phyloP scores from a whole-genome alignment of 2,329 filamentous ascomycete genomes.

The Fusarium staphyleae region DNA sequence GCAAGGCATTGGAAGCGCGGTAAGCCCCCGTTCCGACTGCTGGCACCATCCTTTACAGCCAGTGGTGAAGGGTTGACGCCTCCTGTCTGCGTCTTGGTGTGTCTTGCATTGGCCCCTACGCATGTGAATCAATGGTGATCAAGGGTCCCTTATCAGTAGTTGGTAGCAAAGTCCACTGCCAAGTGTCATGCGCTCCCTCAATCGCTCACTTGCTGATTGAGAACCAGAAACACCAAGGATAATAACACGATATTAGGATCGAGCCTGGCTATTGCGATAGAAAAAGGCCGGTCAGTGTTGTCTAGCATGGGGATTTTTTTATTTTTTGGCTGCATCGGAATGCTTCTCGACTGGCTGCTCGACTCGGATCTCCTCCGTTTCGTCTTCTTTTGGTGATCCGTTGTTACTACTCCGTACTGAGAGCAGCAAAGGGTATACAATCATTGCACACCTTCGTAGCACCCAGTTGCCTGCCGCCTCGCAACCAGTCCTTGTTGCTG shows the following conservation, averaged over 20 bases:
- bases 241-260: not conserved
- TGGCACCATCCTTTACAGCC: constrained; percentile 15
- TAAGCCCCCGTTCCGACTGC: constrained; percentile 18
- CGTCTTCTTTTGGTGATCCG: constrained; percentile 31
- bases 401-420: constrained; percentile 10
- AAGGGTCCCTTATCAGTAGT: constrained; percentile 6
- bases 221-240: constrained; percentile 10
- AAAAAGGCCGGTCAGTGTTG: no score
- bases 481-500: constrained; percentile 4
- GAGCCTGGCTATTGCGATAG: not conserved
- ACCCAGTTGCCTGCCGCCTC: not conserved
- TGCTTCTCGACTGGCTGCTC: constrained; percentile 19
- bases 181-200: constrained; percentile 34
- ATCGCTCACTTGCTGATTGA: constrained; percentile 31
- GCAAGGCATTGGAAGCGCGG: constrained; percentile 22
- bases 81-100: not conserved
- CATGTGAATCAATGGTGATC: constrained; percentile 13
- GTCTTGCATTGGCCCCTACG: constrained; percentile 12
- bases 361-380: constrained; percentile 18
- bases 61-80: constrained; percentile 15
- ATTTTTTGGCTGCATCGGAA: constrained; percentile 3
- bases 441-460: not conserved
- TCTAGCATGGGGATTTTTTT: no score
- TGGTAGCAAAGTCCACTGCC: constrained; percentile 17
- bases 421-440: not conserved